A percentile compares a stretch with the other conserved stretches of the same genome.
phyloP scores from a whole-genome alignment of 352 stramenopile genomes.

The Phytopythium aichiense region DNA sequence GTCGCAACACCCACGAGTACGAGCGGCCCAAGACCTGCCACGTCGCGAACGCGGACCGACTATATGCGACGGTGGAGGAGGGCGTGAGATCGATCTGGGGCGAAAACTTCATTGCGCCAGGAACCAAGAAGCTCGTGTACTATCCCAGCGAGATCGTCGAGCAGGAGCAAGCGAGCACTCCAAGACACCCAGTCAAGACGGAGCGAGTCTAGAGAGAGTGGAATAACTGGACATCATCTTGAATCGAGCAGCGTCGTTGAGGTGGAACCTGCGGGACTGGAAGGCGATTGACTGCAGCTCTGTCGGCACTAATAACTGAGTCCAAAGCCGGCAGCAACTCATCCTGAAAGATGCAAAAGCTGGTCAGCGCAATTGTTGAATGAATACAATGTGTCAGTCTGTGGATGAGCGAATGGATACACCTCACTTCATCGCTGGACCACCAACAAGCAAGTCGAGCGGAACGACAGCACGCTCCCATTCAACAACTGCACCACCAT shows the following conservation, averaged over 20 bases:
- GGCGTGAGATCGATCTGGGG: not conserved
- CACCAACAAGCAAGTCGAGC: not conserved
- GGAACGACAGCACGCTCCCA: too few species aligned
- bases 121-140: not conserved
- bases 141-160: not conserved
- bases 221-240: too few species aligned
- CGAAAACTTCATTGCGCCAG: not conserved
- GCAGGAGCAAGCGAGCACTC: not conserved
- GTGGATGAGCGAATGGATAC: not conserved
- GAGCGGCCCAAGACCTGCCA: not conserved
- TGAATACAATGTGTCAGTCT: not conserved
- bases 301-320: too few species aligned
- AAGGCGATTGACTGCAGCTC: too few species aligned
- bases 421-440: slow-evolving; percentile 1
- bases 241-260: too few species aligned
- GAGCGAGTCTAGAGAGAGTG: not conserved
- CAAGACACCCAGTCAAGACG: not conserved
- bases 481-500: not conserved
- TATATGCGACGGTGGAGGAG: not conserved
- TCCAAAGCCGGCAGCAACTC: too few species aligned
- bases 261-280: too few species aligned
- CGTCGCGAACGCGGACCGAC: not conserved
- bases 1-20: not conserved
- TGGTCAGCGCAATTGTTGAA: slow-evolving; percentile 2
- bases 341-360: not conserved